phyloP scores from a whole-genome alignment of 768 basidiomycete genomes.

The Suillus sp. region DNA sequence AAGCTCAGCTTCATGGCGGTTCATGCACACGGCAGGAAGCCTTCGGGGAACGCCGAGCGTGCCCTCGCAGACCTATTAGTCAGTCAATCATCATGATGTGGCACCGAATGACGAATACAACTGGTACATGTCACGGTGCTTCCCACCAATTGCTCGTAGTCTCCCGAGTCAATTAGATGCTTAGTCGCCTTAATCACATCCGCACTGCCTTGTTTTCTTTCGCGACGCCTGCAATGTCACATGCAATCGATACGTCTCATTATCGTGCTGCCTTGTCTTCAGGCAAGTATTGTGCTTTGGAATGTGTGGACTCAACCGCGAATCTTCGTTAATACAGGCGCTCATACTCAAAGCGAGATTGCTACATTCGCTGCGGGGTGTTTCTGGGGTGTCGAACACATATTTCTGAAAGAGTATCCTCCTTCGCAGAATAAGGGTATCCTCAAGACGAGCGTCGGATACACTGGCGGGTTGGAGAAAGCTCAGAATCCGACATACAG shows the following conservation, averaged over 20 bases:
- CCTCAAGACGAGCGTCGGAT: conserved; percentile 74
- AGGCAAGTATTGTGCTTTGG: conserved; percentile 21
- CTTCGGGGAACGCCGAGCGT: no score
- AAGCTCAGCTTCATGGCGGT: no score
- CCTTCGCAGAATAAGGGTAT: conserved; percentile 73
- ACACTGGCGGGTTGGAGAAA: conserved; percentile 68
- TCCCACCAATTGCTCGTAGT: background rate
- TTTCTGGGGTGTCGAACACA: conserved; percentile 88
- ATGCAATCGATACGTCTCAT: conserved; percentile 37
- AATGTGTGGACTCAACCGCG: background rate
- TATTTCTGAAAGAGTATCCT: conserved; percentile 79
- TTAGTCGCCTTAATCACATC: conserved; percentile 27
- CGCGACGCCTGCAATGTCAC: conserved; percentile 19
- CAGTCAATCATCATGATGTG: no score
- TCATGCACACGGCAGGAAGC: no score
- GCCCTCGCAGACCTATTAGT: no score
- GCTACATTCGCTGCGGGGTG: conserved; percentile 62
- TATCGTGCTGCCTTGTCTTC: conserved; percentile 45
- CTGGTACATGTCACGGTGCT: no score
- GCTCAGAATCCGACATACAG: conserved; percentile 64
- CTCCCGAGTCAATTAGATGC: conserved; percentile 21
- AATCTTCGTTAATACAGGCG: background rate
- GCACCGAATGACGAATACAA: no score
- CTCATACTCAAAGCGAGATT: conserved; percentile 33
- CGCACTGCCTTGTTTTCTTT: conserved; percentile 27